Conservation (phyloP, 2,329 filamentous ascomycete genomes). For the Tolypocladium capitatum region DNA sequence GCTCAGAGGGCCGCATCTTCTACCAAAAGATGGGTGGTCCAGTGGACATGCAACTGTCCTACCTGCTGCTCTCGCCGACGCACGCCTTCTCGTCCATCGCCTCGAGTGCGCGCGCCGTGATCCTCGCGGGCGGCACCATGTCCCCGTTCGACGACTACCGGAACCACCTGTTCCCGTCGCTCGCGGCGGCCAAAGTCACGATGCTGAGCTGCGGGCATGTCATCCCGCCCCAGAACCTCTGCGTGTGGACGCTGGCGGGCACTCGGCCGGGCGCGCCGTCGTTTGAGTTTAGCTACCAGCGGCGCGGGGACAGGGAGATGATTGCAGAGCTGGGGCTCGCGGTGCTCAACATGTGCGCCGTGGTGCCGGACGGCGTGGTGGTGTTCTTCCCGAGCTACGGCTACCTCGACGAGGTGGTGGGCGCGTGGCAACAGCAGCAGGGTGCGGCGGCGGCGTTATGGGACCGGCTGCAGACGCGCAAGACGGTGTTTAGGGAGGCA, state of each 20-base stretch:
- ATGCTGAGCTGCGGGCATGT: slow-evolving; percentile 92
- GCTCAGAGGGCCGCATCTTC: slow-evolving; percentile 54
- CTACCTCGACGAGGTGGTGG: slow-evolving; percentile 66
- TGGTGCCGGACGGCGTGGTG: slow-evolving; percentile 79
- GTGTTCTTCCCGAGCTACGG: slow-evolving; percentile 94
- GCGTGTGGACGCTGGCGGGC: slow-evolving; percentile 56
- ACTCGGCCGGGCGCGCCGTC: slow-evolving; percentile 26
- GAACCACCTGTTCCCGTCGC: slow-evolving; percentile 69
- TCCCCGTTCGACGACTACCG: slow-evolving; percentile 89
- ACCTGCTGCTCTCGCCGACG: slow-evolving; percentile 81
- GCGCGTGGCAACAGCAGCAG: slow-evolving; percentile 40
- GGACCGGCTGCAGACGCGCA: slow-evolving; percentile 43
- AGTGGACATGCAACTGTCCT: slow-evolving; percentile 53
- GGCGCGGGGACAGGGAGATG: slow-evolving; percentile 54
- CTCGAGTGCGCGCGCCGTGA: slow-evolving; percentile 69
- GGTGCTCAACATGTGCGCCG: slow-evolving; percentile 55
- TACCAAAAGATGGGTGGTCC: slow-evolving; percentile 33
- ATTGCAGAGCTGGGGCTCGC: slow-evolving; percentile 62
- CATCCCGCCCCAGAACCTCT: slow-evolving; percentile 68
- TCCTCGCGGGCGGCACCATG: slow-evolving; percentile 94
- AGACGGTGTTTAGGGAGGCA: slow-evolving; percentile 48
- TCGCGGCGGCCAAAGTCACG: slow-evolving; percentile 48
- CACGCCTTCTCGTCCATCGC: slow-evolving; percentile 84
- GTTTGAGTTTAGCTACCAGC: slow-evolving; percentile 84
- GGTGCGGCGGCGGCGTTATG: slow-evolving; percentile 32